Evolutionary conservation across 352 stramenopile species (phyloP), one percentile per base, ranked within the genome.

Genomic region (Pythium guiyangense): DNA sequence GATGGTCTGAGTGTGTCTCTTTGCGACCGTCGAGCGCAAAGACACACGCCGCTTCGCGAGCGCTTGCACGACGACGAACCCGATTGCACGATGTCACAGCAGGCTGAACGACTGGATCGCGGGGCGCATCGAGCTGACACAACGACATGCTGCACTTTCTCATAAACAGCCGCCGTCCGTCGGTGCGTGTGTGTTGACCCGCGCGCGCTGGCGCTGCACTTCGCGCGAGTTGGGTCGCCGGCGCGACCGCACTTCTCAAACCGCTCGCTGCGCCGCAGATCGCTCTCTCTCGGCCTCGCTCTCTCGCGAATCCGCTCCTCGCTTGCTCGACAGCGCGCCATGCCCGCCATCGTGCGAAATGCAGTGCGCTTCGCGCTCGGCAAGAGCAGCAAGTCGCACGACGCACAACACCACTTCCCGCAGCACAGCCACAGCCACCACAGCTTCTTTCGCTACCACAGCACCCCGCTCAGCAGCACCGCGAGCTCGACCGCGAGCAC

Each of bases 291-390:
- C 39, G 17, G 4, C 12, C 12, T n/a, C 39, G 2, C 17, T 44
- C 39, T n/a, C 39, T n/a, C 39, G 39, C 39, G 4, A 10, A 34
- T 17, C 39, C 12, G 39, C 17, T 10, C 3, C 39, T 22, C 39
- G 39, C 39, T 20, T 20, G 39, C 39, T 20, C 18, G 15, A 45
- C 14, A 20, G 15, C 39, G 12, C 39, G 5, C 9, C 29, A 61
- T 62, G 55, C 55, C 55, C 1, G 39, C 55, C 18, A 26, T 62
- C 39, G 40, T 62, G 39, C 55, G 55, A 40, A 55, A 49, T 1
- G 55, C 55, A 25, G 43, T 62, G 37, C 55, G 55, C 47, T 62
- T 62, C 48, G 55, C 55, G 22, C 48, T 62, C 47, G 55, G 55
- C 20, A 62, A 62, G 48, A 54, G 55, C 35, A 53, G 45, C 47